Percentiles rank a stretch among this genome's conserved stretches.
Conservation (phyloP, 768 basidiomycete species). For the Russula brevipes region DNA sequence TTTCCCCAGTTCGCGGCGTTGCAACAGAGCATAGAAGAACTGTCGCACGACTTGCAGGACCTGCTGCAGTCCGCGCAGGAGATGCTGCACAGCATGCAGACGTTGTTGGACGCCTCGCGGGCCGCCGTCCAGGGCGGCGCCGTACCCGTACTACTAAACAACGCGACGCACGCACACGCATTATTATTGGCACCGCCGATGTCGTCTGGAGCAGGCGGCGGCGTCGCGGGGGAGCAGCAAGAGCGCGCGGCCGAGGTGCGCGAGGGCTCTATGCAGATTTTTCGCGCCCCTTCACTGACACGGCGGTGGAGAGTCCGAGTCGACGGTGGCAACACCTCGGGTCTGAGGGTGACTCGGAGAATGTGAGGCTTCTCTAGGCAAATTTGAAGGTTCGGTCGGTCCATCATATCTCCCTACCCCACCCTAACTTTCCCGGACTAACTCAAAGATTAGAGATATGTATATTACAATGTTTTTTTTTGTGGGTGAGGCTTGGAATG, state of each 20-base stretch:
- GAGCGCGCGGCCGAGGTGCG: background rate
- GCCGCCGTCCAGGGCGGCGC: background rate
- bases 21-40: slow-evolving; percentile 20
- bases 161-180: background rate
- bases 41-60: slow-evolving; percentile 9
- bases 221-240: background rate
- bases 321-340: background rate
- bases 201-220: background rate
- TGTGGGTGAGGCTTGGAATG: too few relatives aligned
- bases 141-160: background rate
- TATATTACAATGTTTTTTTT: too few relatives aligned
- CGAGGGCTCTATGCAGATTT: background rate
- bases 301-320: too few relatives aligned
- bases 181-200: too few relatives aligned
- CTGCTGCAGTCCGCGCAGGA: slow-evolving; percentile 4
- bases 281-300: too few relatives aligned
- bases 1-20: slow-evolving; percentile 21
- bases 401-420: too few relatives aligned
- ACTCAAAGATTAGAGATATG: too few relatives aligned
- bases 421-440: too few relatives aligned
- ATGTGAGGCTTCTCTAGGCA: too few relatives aligned
- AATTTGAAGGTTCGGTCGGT: too few relatives aligned
- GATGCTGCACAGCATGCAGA: slow-evolving; percentile 9
- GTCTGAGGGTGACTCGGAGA: background rate
- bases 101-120: slow-evolving; percentile 3